Conservation (phyloP, 2,329 filamentous ascomycete genomes). For the Juglanconis sp. region DNA sequence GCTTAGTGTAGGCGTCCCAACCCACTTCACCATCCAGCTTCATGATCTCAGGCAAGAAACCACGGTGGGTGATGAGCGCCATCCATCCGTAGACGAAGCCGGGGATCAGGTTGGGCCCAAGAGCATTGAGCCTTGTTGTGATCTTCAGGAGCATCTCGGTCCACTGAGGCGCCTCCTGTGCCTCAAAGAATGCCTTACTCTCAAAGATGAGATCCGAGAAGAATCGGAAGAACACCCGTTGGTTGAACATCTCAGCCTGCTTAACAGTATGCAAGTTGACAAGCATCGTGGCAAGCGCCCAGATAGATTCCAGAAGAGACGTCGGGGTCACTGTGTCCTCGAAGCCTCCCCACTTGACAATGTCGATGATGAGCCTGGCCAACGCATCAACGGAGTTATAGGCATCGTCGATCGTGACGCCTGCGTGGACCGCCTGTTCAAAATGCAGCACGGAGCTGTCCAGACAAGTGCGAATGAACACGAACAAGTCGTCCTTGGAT, state of each 20-base stretch:
- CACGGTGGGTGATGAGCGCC: constrained; percentile 75
- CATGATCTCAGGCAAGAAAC: constrained; percentile 77
- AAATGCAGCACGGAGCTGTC: constrained; percentile 76
- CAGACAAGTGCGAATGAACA: constrained; percentile 78
- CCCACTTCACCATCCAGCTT: constrained; percentile 64
- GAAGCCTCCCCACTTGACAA: constrained; percentile 70
- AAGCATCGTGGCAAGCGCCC: constrained; percentile 75
- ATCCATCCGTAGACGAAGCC: constrained; percentile 86
- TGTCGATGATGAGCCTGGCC: constrained; percentile 72
- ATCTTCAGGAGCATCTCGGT: constrained; percentile 70
- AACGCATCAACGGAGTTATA: constrained; percentile 73
- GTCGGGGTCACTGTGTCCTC: constrained; percentile 59
- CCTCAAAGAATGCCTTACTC: constrained; percentile 56
- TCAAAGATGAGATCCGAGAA: constrained; percentile 81
- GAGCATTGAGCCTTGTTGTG: constrained; percentile 65
- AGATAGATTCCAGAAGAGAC: constrained; percentile 71
- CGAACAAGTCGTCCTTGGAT: constrained; percentile 69
- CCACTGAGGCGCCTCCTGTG: constrained; percentile 59
- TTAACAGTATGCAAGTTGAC: constrained; percentile 82
- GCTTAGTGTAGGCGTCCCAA: constrained; percentile 72
- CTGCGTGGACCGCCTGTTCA: constrained; percentile 65
- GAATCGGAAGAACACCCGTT: constrained; percentile 86
- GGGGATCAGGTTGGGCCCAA: constrained; percentile 75
- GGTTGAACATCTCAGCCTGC: constrained; percentile 77
- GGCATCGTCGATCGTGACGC: constrained; percentile 55